phyloP scores from a whole-genome alignment of 306 rosid genomes.

The Canavalia ensiformis region DNA sequence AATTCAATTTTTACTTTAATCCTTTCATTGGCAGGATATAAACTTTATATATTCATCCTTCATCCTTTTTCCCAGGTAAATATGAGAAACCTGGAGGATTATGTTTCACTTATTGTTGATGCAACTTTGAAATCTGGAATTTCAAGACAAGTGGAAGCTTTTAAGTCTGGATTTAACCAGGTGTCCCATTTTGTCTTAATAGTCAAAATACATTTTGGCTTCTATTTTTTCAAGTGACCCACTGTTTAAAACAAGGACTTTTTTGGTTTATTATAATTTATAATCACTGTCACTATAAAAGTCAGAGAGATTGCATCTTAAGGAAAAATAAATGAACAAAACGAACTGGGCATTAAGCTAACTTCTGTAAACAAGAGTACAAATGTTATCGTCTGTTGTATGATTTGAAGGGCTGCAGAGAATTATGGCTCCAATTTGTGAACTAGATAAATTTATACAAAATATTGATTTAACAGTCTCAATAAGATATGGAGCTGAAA shows the following conservation, averaged over 20 bases:
- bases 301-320: slow-evolving; percentile 24
- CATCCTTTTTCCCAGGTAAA: slow-evolving; percentile 71
- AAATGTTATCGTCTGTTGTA: neutral
- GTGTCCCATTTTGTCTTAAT: slow-evolving; percentile 51
- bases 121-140: slow-evolving; percentile 84
- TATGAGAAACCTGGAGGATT: slow-evolving; percentile 77
- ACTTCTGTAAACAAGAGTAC: neutral
- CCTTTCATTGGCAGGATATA: slow-evolving; percentile 30
- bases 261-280: slow-evolving; percentile 1
- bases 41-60: slow-evolving; percentile 33
- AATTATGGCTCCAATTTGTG: neutral
- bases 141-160: slow-evolving; percentile 91
- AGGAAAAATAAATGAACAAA: slow-evolving; percentile 2
- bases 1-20: slow-evolving; percentile 37
- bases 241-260: slow-evolving; percentile 1
- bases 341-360: slow-evolving; percentile 20
- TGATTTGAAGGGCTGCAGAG: slow-evolving; percentile 10
- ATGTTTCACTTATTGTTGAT: slow-evolving; percentile 73
- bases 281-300: neutral
- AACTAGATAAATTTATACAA: slow-evolving; percentile 6
- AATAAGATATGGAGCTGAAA: neutral
- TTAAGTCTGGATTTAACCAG: slow-evolving; percentile 92
- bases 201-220: slow-evolving; percentile 6
- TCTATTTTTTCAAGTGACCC: slow-evolving; percentile 16
- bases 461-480: slow-evolving; percentile 9